Evolutionary conservation across 192 early-diverging fungal genomes (phyloP), one percentile per base, ranked within the genome.

Genomic region (Glomus cerebriforme): DNA sequence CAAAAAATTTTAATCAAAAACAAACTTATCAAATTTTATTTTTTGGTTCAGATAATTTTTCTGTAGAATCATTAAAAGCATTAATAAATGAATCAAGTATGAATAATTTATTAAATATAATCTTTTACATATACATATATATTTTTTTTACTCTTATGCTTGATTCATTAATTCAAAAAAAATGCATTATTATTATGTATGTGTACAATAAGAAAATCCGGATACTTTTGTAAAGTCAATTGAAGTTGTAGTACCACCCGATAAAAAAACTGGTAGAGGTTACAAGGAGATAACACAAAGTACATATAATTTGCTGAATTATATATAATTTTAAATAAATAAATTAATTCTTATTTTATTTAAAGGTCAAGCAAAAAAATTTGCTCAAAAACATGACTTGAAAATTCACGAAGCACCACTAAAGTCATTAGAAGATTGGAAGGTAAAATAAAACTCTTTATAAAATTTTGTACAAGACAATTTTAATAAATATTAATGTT

Each of bases 31-130:
- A 31, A 22, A 67, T 96, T 5, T 81, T 98, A 19, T 98, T 97
- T 81, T 97, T 97, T 87, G 96, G 96, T 0, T 92, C 92, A 49
- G 95, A 96, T 79, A 86, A 92, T 32, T 98, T 97, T 84, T 92
- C 93, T 7, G 83, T 88, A 0, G 79, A 79, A 4, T 91, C 90
- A 59, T 81, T 96, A 35, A 79, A 87, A 24, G 83, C 86, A 7
- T 80, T 97, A 54, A 78, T 89, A 9, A 76, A 86, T 5, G 87
- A 89, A 47, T 82, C 88, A 82, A 15, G 85, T 90, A 73, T 35
- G 15, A 5, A 64, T n/a, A n/a, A n/a, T n/a, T n/a, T n/a, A n/a
- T n/a, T n/a, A n/a, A n/a, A n/a, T n/a, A n/a, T n/a, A n/a, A n/a
- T n/a, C n/a, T n/a, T n/a, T n/a, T n/a, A n/a, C n/a, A n/a, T n/a